These are phyloP conservation scores for Dioscorea zingiberensis DNA, from an alignment of 106 monocot genomes.

Conservation along the genomic window DNA sequence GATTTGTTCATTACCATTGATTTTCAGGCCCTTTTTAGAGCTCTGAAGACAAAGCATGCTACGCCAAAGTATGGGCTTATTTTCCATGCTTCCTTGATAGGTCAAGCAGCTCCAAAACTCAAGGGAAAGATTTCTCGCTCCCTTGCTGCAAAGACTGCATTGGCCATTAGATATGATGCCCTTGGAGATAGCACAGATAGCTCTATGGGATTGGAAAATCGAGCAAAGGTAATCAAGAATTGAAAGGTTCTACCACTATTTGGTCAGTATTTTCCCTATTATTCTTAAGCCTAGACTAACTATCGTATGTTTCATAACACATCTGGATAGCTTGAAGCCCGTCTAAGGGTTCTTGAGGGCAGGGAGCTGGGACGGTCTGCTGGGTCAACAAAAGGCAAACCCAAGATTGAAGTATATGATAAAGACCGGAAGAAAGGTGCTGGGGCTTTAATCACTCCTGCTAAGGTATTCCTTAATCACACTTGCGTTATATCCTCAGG, in stretches of 20 bases:
- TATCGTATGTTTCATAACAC: background rate
- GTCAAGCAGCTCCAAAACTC: constrained; percentile 83
- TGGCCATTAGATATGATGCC: constrained; percentile 88
- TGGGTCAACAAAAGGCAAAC: constrained; percentile 82
- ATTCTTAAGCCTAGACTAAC: background rate
- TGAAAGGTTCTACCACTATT: too few species aligned
- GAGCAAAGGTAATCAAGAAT: constrained; percentile 56
- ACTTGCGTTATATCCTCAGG: background rate
- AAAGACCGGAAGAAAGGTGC: constrained; percentile 90
- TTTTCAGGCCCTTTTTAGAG: constrained; percentile 86
- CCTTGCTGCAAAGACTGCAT: constrained; percentile 78
- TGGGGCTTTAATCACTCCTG: constrained; percentile 69
- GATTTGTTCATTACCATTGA: too few species aligned
- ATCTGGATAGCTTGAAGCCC: constrained; percentile 61
- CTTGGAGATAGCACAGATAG: constrained; percentile 71
- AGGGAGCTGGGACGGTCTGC: constrained; percentile 78
- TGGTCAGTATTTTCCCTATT: background rate
- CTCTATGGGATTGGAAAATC: constrained; percentile 74
- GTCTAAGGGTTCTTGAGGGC: constrained; percentile 84
- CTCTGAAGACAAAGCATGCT: constrained; percentile 89
- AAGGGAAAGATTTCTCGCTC: constrained; percentile 93
- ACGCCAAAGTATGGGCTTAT: constrained; percentile 98
- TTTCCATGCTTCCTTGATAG: constrained; percentile 82
- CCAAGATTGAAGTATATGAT: constrained; percentile 91
- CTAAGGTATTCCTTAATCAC: constrained; percentile 49